Base-by-base conservation (phyloP, 495 filamentous ascomycete genomes). In the Podospora sp. region DNA sequence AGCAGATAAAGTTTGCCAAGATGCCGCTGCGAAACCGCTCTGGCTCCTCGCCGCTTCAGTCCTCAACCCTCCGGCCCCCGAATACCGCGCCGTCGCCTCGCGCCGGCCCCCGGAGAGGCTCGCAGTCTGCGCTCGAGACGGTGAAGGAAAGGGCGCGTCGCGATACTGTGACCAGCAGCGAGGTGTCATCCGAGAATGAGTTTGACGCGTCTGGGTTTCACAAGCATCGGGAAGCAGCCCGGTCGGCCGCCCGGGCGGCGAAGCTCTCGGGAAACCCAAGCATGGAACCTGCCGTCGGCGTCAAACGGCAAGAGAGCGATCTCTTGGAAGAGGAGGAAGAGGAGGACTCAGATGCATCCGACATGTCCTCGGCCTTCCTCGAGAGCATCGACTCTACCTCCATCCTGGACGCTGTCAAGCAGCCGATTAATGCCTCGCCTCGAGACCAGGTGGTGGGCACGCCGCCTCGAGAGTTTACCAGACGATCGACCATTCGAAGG, bases 1-100 rank as follows among this genome's bases (percentile, higher is more conserved):
- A 96, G 70, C 91, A 95, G 72, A 97, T 99, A 75, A 93, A 93
- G 74, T 99, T 99, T 71, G 85, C 89, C 33, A 97, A 97, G 76
- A 91, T 97, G 90, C 94, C 95, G 1, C 82, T 96, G n/a, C 86
- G 94, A 21, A 90, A 84, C 64, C 88, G 96, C 61, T 89, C 92
- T 53, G 94, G 91, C 24, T 96, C 93, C 1, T 97, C 94, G 40
- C 94, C 94, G 16, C 90, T 92, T 40, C 91, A 86, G 68, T 83
- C 82, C 6, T 86, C 83, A 6, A 85, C 79, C 53, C 83, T 77
- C 72, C 85, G 81, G 40, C 80, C 81, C 46, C 71, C 73, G 24
- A 78, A 77, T 8, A 79, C 70, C 25, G 64, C 77, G 21, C 74
- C 78, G 7, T 74, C 77, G 7, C 74, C 77, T 6, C 68, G 68